These are phyloP conservation scores for Curvularia hawaiiensis DNA, from an alignment of 2,329 filamentous ascomycete genomes.

Conservation along the genomic window DNA sequence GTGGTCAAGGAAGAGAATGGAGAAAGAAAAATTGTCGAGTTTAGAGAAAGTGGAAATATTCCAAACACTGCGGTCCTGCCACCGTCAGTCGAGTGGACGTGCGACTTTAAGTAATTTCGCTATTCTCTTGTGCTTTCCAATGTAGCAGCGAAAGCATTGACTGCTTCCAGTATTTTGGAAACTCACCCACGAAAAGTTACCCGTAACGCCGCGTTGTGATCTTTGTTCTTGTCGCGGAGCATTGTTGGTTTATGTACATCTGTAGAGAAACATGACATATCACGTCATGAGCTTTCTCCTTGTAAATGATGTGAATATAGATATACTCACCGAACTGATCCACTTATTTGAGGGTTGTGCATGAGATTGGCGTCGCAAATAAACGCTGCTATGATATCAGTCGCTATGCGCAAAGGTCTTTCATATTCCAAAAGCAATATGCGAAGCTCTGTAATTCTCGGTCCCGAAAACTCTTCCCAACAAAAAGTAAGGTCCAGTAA, in stretches of 20 bases:
- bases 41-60: constrained; percentile 41
- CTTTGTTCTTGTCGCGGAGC: not conserved
- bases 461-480: not conserved
- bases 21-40: constrained; percentile 37
- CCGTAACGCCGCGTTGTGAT: not conserved
- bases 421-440: not conserved
- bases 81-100: constrained; percentile 29
- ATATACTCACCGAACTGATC: not conserved
- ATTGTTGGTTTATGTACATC: not conserved
- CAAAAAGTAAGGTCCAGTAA: not conserved
- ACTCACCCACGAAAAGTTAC: not conserved
- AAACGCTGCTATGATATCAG: not conserved
- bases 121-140: not conserved
- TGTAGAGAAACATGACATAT: not conserved
- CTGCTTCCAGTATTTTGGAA: not conserved
- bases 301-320: not conserved
- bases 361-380: not conserved
- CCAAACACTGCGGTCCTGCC: constrained; percentile 35
- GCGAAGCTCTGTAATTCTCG: not conserved
- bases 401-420: not conserved
- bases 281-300: not conserved
- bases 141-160: not conserved
- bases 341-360: too few relatives aligned
- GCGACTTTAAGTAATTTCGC: constrained; percentile 21
- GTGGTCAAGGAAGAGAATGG: constrained; percentile 33